Base-by-base conservation (phyloP, 2,329 filamentous ascomycete species). In the Calycina marina region DNA sequence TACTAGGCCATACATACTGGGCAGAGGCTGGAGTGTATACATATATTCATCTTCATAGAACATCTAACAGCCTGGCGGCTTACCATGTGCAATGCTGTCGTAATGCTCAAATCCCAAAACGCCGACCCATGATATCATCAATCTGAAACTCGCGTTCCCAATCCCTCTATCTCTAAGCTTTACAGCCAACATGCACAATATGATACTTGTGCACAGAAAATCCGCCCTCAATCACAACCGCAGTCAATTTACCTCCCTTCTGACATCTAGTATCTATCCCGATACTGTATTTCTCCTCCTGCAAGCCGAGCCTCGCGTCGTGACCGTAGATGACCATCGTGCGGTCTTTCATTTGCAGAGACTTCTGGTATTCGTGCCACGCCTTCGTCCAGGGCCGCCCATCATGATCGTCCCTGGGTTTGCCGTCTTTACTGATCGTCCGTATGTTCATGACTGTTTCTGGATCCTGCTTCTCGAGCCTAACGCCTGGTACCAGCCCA, bases 381-480 rank as follows among this genome's bases (percentile, higher is more conserved):
- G 52, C 51, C 46, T 55, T 51, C 9, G 37, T 43, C 52, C 52
- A 55, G 11, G 16, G 34, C 14, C 18, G 40, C 1, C 50, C 51
- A 4, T 44, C 35, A 26, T 44, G 37, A 16, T 39, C 36, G 6
- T 49, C 45, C 32, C 44, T 53, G 0, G 48, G 46, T 5, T 48
- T 35, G 2, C 46, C 48, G 31, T 49, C 30, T 10, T 46, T 31
- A 13, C 32, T 39, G 10, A 55, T 49, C 5, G 75, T 81, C 35
- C 85, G 74, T 82, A 98, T 92, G 51, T 84, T 90, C 85, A 94
- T 94, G 25, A 81, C 79, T 31, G 78, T 76, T 54, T 72, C 75
- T 0, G 85, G 78, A 53, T 94, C 67, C 45, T 77, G 88, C 31
- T 67, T 61, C 28, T 76, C 63, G 10, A 93, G 62, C 1, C 68